Base-by-base conservation (phyloP, 225 moss, liverwort and hornwort genomes). In the Pleurozium schreberi region DNA sequence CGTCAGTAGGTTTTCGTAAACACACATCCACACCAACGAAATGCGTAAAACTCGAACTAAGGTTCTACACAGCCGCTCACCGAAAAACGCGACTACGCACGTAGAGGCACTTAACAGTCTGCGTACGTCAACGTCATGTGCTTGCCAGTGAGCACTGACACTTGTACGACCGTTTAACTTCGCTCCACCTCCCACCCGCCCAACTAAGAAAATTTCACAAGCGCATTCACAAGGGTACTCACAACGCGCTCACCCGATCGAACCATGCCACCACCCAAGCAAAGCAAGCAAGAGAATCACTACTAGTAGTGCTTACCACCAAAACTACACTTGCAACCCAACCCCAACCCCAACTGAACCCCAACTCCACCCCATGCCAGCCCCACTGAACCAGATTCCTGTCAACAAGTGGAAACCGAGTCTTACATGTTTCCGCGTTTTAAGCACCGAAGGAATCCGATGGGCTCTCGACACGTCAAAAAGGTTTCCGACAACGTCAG, bases 371-470 rank as follows among this genome's bases (percentile, higher is more conserved):
- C 52, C 52, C 52, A 18, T n/a, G 40, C 18, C 79, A n/a, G 40
- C 57, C 8, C 57, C 26, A 79, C n/a, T 5, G 27, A 45, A 42
- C 61, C 40, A 90, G 88, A 92, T 90, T 92, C 86, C 31, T 69
- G 52, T 38, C 38, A 65, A 52, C 62, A 36, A 75, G 84, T 9
- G 63, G n/a, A 28, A 71, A 84, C 89, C 75, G 42, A 82, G 85
- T 76, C 90, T 85, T 88, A 90, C 92, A 87, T 82, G 85, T 81
- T 75, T 90, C 81, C 92, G 88, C 88, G 84, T 85, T 88, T 92
- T 6, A 12, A 53, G 91, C 87, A 66, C 16, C 34, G 25, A 64
- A 58, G 47, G 59, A 28, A 86, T 86, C 79, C 83, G 86, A 34
- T 81, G 70, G 59, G 73, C 85, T 87, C 68, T 80, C 85, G 91